Conservation (phyloP, 2,329 filamentous ascomycete genomes). For the Sporothrix inflata region DNA sequence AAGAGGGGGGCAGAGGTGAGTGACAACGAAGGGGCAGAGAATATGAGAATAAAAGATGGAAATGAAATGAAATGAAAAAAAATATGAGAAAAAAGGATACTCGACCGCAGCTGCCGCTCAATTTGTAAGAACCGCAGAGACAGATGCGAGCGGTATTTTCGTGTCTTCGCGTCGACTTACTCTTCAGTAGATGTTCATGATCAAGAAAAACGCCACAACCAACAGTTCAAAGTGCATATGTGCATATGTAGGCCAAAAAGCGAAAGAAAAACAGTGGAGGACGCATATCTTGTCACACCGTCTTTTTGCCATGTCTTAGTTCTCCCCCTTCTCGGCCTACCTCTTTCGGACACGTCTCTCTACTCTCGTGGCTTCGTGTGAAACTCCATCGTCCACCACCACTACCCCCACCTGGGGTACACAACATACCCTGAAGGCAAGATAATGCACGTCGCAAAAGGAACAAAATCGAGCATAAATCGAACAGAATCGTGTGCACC, state of each 20-base stretch:
- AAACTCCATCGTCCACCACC: background rate
- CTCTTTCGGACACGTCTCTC: background rate
- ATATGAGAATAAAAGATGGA: background rate
- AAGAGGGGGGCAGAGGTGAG: background rate
- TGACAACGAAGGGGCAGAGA: background rate
- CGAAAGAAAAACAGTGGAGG: background rate
- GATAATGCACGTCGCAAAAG: slow-evolving; percentile 1
- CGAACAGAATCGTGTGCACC: background rate
- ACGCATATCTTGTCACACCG: slow-evolving; percentile 4
- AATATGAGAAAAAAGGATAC: background rate
- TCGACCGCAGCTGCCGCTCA: background rate
- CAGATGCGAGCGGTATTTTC: background rate
- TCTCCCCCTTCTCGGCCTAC: background rate
- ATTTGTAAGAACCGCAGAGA: background rate
- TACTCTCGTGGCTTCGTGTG: background rate
- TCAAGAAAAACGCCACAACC: background rate
- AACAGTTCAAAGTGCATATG: background rate
- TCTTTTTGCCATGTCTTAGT: background rate
- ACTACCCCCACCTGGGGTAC: background rate
- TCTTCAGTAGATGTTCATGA: background rate
- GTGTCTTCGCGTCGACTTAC: background rate
- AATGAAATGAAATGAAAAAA: background rate
- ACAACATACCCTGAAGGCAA: background rate
- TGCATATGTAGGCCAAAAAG: background rate
- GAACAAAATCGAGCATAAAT: background rate